These are phyloP conservation scores for Cephalotrichum gorgonifer DNA, from an alignment of 2,329 filamentous ascomycete genomes.

Conservation along the genomic window DNA sequence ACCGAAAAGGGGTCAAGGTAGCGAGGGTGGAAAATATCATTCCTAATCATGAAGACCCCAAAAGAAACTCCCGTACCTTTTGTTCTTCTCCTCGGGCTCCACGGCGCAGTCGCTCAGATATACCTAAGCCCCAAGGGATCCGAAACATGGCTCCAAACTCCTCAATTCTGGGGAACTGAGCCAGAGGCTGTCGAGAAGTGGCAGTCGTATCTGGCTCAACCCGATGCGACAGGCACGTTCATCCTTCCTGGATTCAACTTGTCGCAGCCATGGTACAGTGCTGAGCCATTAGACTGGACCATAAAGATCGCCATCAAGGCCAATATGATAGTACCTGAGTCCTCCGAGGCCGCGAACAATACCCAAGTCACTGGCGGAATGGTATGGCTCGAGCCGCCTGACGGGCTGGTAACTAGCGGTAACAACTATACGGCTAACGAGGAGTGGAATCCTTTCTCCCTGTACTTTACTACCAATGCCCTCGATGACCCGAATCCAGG, in stretches of 20 bases:
- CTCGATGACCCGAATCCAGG: background rate
- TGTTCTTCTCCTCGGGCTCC: background rate
- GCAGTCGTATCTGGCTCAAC: background rate
- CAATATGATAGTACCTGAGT: background rate
- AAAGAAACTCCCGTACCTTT: background rate
- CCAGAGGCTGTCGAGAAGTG: background rate
- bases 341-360: background rate
- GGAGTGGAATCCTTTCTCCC: background rate
- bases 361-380: background rate
- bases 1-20: too few species aligned
- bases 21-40: too few species aligned
- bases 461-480: background rate
- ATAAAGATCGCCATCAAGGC: background rate
- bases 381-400: background rate
- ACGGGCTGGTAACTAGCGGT: background rate
- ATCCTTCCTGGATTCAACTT: background rate
- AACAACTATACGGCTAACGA: background rate
- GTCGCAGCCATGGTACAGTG: background rate
- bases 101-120: background rate
- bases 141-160: background rate
- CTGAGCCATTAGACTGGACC: background rate
- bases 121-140: background rate
- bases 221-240: background rate
- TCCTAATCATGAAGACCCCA: background rate
- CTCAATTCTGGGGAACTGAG: background rate